A percentile compares a stretch with the other conserved stretches of the same genome.
Evolutionary conservation across 1,139 yeast species (phyloP).

Genomic region (Entelexis paramagnoliae): DNA sequence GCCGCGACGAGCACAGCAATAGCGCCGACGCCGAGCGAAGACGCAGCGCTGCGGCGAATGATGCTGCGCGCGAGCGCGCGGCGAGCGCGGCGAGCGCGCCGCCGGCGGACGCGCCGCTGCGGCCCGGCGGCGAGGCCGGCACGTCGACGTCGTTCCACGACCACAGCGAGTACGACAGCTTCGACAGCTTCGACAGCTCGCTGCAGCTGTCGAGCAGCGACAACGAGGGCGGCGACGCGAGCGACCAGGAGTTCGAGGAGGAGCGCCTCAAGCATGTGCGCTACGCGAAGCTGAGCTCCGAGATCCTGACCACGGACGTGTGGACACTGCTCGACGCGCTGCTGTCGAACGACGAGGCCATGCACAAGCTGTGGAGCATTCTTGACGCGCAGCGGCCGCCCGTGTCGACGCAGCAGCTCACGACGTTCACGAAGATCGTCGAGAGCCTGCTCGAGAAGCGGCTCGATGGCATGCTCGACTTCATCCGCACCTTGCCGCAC

Average conservation of each 20-base stretch:
- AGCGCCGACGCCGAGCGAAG: neutral
- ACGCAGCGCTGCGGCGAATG: neutral
- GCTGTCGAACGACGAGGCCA: constrained; percentile 58
- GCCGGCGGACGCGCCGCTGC: neutral
- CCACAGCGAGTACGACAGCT: constrained; percentile 7
- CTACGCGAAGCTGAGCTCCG: constrained; percentile 81
- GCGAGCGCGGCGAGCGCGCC: neutral
- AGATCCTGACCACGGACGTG: constrained; percentile 80
- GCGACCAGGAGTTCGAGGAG: constrained; percentile 20
- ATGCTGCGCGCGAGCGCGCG: too few relatives aligned
- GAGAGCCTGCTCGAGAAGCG: constrained; percentile 89
- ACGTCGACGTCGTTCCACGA: constrained; percentile 11
- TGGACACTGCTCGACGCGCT: constrained; percentile 92
- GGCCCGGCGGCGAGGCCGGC: neutral
- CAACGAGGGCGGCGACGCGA: constrained; percentile 27
- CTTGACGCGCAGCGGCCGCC: constrained; percentile 42
- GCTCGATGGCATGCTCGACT: constrained; percentile 67
- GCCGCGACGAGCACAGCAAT: neutral
- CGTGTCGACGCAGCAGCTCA: constrained; percentile 52
- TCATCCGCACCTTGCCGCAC: constrained; percentile 53
- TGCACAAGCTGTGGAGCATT: constrained; percentile 69
- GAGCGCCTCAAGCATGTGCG: constrained; percentile 18
- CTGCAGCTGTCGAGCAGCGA: constrained; percentile 4
- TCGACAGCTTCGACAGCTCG: neutral
- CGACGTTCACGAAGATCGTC: constrained; percentile 87